Evolutionary conservation across 495 filamentous ascomycete species (phyloP), one percentile per base, ranked within the genome.

Genomic region (Cladorrhinum samala): DNA sequence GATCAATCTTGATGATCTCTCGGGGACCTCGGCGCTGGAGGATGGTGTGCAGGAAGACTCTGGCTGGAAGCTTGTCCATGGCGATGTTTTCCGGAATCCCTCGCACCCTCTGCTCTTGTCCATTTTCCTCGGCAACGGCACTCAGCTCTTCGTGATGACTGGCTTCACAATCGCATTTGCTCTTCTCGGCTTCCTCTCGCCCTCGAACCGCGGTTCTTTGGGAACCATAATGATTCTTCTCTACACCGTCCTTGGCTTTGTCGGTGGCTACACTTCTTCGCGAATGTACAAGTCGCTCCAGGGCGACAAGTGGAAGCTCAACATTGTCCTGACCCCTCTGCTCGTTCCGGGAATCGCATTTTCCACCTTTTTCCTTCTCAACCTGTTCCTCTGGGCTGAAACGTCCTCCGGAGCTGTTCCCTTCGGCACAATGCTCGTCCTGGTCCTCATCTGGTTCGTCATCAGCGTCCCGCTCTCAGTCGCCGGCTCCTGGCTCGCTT

Each of bases 61-160:
- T 4, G 93, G 93, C 36, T 98, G 93, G 93, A 98, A 98, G 72
- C 74, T 98, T 41, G 91, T 98, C 0, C 93, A 98, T 61, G 93
- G 93, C 41, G 93, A 98, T 69, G 92, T 98, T 38, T 98, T 98
- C 77, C 83, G 93, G 39, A 83, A 88, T 9, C 93, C 93, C 4
- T 79, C 82, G 52, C 83, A 87, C 49, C 87, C 91, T 1, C 76
- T 98, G 40, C 73, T 96, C 6, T 78, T 98, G 18, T 88, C 89
- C 64, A 75, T 98, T 13, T 78, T 98, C 61, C 78, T 96, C 45
- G 93, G 93, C 30, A 97, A 93, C 64, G 93, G 93, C 20, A 87
- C 89, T 36, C 93, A 98, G 70, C 80, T 98, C 11, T 96, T 97
- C 67, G 91, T 93, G 72, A 98, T 98, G 93, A 86, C 89, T 16